Percentiles rank a stretch among this genome's conserved stretches.
Conservation (phyloP, 257 asterid genomes). For the Asclepias syriaca region DNA sequence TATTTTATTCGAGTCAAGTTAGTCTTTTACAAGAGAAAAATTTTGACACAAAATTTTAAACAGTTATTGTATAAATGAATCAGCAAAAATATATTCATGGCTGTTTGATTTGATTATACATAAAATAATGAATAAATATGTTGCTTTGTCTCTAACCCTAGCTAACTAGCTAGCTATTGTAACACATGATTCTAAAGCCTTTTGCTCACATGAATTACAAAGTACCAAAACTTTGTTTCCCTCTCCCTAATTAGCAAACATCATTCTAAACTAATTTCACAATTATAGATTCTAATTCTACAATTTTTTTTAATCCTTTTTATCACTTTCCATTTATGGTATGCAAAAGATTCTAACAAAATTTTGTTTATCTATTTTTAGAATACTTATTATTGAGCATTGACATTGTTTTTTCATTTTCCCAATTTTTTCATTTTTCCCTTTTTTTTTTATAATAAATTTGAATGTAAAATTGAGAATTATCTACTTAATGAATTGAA, state of each 20-base stretch:
- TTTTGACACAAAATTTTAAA: too few species aligned
- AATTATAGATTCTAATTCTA: background rate
- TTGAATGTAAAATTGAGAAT: too few species aligned
- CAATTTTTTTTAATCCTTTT: background rate
- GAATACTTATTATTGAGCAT: background rate
- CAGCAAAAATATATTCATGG: too few species aligned
- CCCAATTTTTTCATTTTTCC: too few species aligned
- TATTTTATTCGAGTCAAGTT: too few species aligned
- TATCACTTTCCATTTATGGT: background rate
- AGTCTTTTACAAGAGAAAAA: too few species aligned
- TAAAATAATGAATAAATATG: conserved; percentile 3
- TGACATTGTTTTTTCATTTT: background rate
- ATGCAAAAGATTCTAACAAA: background rate
- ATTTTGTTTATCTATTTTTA: background rate
- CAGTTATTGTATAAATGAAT: too few species aligned
- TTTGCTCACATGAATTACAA: conserved; percentile 4
- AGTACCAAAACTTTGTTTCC: background rate
- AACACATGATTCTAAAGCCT: background rate
- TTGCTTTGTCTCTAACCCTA: conserved; percentile 5
- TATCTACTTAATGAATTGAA: background rate
- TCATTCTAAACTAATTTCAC: background rate
- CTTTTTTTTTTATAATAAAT: too few species aligned
- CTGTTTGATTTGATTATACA: background rate
- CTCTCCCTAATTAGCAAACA: background rate
- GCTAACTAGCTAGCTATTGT: background rate